phyloP scores from a whole-genome alignment of 2,329 filamentous ascomycete species.

The Venturia pyrina region DNA sequence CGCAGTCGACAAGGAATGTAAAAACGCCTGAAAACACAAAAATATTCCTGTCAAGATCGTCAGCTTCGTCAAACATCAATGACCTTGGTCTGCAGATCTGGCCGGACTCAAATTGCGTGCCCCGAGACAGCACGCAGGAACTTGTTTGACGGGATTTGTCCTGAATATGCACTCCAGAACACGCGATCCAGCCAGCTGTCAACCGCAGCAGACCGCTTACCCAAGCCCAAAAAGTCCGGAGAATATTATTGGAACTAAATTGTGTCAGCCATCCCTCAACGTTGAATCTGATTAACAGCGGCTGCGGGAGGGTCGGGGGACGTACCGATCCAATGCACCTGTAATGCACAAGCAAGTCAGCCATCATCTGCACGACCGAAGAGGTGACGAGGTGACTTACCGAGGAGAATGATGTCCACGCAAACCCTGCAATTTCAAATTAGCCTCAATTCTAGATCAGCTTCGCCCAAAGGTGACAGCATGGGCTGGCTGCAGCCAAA shows the following conservation, averaged over 20 bases:
- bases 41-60: slow-evolving; percentile 47
- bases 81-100: slow-evolving; percentile 15
- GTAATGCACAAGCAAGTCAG: slow-evolving; percentile 19
- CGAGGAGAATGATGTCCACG: slow-evolving; percentile 66
- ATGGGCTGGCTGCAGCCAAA: neutral
- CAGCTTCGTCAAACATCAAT: slow-evolving; percentile 18
- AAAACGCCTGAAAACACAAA: slow-evolving; percentile 78
- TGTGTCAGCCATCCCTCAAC: slow-evolving; percentile 1
- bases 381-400: slow-evolving; percentile 30
- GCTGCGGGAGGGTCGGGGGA: slow-evolving; percentile 11
- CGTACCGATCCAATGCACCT: slow-evolving; percentile 43
- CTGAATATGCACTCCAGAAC: neutral
- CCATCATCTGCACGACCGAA: slow-evolving; percentile 5
- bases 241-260: slow-evolving; percentile 40
- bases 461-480: neutral
- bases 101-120: neutral
- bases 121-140: slow-evolving; percentile 4
- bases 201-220: slow-evolving; percentile 19
- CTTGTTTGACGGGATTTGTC: neutral
- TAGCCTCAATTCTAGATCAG: slow-evolving; percentile 12
- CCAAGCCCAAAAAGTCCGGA: slow-evolving; percentile 36
- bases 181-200: neutral
- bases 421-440: slow-evolving; percentile 45
- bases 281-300: neutral
- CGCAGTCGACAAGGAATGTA: slow-evolving; percentile 66